These are phyloP conservation scores for Acanthamoeba castellanii DNA, from an alignment of 208 protist species.

Conservation along the genomic window DNA sequence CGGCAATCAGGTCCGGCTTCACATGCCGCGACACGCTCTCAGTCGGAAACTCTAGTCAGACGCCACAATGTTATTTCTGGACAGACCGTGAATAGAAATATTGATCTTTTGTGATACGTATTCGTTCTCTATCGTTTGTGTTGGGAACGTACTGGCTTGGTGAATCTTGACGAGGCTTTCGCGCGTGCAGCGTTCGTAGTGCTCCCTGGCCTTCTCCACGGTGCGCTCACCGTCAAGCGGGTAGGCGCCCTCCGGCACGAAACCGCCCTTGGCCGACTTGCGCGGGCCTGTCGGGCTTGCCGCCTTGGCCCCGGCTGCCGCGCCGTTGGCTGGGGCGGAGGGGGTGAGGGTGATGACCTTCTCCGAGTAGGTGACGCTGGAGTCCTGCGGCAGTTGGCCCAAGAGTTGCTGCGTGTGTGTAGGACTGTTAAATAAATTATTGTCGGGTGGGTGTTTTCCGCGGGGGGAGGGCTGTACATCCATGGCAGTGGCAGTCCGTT, in stretches of 20 bases:
- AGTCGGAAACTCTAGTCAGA: not conserved
- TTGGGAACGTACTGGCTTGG: not conserved
- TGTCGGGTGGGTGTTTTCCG: too few species aligned
- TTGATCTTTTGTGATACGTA: too few species aligned
- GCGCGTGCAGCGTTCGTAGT: not conserved
- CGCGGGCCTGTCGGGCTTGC: not conserved
- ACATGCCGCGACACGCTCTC: not conserved
- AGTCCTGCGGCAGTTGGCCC: not conserved
- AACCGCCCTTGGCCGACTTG: not conserved
- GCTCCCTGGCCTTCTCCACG: not conserved
- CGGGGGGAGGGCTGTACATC: too few species aligned
- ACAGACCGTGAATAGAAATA: too few species aligned
- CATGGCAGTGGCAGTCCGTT: too few species aligned
- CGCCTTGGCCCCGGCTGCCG: not conserved
- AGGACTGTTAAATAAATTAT: too few species aligned
- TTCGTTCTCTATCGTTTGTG: too few species aligned
- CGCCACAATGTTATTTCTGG: not conserved
- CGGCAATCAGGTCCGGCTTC: not conserved
- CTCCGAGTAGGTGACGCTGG: not conserved
- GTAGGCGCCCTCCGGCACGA: not conserved
- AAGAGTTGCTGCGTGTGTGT: not conserved
- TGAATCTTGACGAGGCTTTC: not conserved
- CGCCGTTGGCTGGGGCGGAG: not conserved
- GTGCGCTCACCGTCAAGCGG: not conserved
- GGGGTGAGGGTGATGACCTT: not conserved